A percentile compares a stretch with the other conserved stretches of the same genome.
These are phyloP conservation scores for Mucor indicus DNA, from an alignment of 371 early-diverging fungal species.

Conservation along the genomic window DNA sequence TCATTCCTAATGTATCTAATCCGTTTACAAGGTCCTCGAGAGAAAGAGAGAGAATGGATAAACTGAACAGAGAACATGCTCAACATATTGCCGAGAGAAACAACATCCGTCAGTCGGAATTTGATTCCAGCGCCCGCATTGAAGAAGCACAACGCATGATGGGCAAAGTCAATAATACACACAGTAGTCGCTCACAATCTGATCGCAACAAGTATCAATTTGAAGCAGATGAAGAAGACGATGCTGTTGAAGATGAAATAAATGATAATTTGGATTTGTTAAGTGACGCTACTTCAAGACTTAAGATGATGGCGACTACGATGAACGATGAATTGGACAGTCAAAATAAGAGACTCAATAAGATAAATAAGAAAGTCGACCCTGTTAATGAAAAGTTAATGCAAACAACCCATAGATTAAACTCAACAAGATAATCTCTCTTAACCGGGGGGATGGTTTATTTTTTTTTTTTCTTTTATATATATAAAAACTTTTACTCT, in stretches of 20 bases:
- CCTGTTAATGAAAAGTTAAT: constrained; percentile 41
- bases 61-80: constrained; percentile 44
- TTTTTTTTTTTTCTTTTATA: constrained; percentile 3
- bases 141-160: constrained; percentile 46
- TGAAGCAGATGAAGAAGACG: constrained; percentile 65
- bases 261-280: constrained; percentile 73
- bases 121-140: constrained; percentile 45
- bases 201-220: constrained; percentile 64
- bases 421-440: constrained; percentile 30
- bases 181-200: constrained; percentile 46
- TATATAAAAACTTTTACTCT: constrained; percentile 33
- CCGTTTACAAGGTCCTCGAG: constrained; percentile 60
- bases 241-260: constrained; percentile 75
- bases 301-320: constrained; percentile 70
- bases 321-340: constrained; percentile 72
- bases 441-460: constrained; percentile 65
- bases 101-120: constrained; percentile 39
- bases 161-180: constrained; percentile 57
- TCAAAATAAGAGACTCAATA: constrained; percentile 55
- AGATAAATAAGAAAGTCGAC: constrained; percentile 35
- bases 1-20: constrained; percentile 65
- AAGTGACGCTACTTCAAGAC: constrained; percentile 53
- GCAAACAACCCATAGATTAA: constrained; percentile 42
- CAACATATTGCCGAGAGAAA: constrained; percentile 42
- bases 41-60: constrained; percentile 49